Conservation (phyloP, 768 basidiomycete species). For the Tephrocybe sp. region DNA sequence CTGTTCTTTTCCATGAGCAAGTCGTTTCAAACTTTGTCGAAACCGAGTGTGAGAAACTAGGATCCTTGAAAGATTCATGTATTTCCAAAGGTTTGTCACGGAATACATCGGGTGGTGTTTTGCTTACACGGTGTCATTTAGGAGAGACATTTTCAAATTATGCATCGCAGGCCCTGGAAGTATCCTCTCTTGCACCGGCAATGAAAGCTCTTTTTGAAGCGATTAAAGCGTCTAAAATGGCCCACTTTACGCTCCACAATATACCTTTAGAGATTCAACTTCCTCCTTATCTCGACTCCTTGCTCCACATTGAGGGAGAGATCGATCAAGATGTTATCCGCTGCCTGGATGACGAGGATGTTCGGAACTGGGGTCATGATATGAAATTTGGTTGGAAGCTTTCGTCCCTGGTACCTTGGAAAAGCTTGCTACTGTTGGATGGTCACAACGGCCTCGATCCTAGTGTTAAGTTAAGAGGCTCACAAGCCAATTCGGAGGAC, state of each 20-base stretch:
- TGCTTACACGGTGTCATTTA: slow-evolving; percentile 22
- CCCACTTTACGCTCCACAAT: slow-evolving; percentile 74
- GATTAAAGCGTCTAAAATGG: slow-evolving; percentile 72
- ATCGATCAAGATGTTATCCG: slow-evolving; percentile 47
- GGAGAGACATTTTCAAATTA: slow-evolving; percentile 61
- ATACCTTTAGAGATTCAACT: slow-evolving; percentile 85
- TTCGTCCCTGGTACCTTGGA: slow-evolving; percentile 84
- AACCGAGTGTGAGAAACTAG: slow-evolving; percentile 69
- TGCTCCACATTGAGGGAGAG: slow-evolving; percentile 63
- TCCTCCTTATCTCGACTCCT: slow-evolving; percentile 72
- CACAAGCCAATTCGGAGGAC: slow-evolving; percentile 63
- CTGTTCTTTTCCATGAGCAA: slow-evolving; percentile 91
- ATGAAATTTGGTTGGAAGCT: slow-evolving; percentile 72
- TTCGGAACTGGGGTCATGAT: slow-evolving; percentile 61
- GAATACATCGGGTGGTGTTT: slow-evolving; percentile 1
- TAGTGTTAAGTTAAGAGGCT: slow-evolving; percentile 55
- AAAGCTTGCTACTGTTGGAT: slow-evolving; percentile 79
- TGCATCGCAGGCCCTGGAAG: slow-evolving; percentile 52
- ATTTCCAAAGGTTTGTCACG: slow-evolving; percentile 56
- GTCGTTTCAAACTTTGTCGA: slow-evolving; percentile 85
- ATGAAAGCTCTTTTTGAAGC: slow-evolving; percentile 80
- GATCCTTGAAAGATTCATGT: slow-evolving; percentile 67
- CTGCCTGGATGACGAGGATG: slow-evolving; percentile 49
- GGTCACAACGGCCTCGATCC: slow-evolving; percentile 53
- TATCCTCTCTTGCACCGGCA: slow-evolving; percentile 72